phyloP scores from a whole-genome alignment of 108 stramenopile species.

The Skeletonema menzelii region DNA sequence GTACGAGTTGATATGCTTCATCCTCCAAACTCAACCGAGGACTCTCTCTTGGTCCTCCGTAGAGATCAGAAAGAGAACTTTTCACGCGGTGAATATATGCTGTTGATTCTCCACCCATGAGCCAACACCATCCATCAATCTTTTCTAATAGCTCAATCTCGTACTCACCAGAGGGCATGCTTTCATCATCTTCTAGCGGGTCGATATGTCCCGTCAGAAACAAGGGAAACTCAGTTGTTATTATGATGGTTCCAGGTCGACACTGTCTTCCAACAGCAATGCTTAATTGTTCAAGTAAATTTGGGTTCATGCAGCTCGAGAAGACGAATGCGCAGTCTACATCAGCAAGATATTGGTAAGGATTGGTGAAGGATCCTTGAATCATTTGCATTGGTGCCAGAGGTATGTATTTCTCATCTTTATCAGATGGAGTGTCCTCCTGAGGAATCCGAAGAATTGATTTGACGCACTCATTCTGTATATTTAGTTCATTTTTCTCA shows the following conservation, averaged over 20 bases:
- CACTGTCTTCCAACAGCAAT: conserved; percentile 72
- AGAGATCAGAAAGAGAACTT: conserved; percentile 50
- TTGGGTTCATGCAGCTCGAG: conserved; percentile 63
- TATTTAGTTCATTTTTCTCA: not conserved
- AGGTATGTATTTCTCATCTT: not conserved
- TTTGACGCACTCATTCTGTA: not conserved
- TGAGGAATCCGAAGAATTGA: conserved; percentile 18
- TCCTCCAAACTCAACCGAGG: conserved; percentile 51
- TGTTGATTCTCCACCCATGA: conserved; percentile 72
- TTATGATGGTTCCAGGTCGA: conserved; percentile 72
- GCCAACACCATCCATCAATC: conserved; percentile 64
- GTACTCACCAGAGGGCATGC: conserved; percentile 42
- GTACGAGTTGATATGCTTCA: conserved; percentile 48
- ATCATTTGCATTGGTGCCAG: conserved; percentile 63
- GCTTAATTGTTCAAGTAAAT: conserved; percentile 48
- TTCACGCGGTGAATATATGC: conserved; percentile 74
- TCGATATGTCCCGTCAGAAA: conserved; percentile 39
- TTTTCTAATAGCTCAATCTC: conserved; percentile 66
- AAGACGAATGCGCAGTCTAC: conserved; percentile 75
- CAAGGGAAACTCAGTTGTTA: conserved; percentile 77
- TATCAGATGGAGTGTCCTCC: conserved; percentile 2
- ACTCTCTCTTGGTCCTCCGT: conserved; percentile 28
- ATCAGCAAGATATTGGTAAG: conserved; percentile 73
- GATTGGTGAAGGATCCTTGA: conserved; percentile 77
- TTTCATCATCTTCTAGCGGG: conserved; percentile 47